These are phyloP conservation scores for Sarocladium kiliense DNA, from an alignment of 2,329 filamentous ascomycete genomes.

Conservation along the genomic window DNA sequence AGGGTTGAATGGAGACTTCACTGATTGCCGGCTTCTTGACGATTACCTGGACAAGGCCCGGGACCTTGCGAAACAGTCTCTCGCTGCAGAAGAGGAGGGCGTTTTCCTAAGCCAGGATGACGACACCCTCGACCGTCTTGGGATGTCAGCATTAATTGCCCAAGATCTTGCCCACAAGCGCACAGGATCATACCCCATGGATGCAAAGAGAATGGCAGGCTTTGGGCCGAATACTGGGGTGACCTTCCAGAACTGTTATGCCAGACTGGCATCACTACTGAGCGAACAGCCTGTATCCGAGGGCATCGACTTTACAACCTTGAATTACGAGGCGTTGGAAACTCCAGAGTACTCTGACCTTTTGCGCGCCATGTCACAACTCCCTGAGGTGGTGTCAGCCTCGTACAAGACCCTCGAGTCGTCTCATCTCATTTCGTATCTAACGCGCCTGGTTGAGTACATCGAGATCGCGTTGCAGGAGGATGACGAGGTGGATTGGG, in stretches of 20 bases:
- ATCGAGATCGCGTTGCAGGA: slow-evolving; percentile 40
- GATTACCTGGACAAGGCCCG: slow-evolving; percentile 16
- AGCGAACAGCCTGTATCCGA: not conserved
- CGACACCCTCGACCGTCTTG: slow-evolving; percentile 11
- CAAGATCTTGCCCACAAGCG: slow-evolving; percentile 23
- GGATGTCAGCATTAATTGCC: slow-evolving; percentile 14
- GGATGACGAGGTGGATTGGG: slow-evolving; percentile 33
- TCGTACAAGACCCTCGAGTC: slow-evolving; percentile 64
- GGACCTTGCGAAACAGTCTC: slow-evolving; percentile 1
- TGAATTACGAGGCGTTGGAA: slow-evolving; percentile 16
- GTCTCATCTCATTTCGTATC: slow-evolving; percentile 58
- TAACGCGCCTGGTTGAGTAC: slow-evolving; percentile 24
- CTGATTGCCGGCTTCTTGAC: slow-evolving; percentile 14
- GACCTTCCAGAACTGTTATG: slow-evolving; percentile 19
- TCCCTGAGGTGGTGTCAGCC: slow-evolving; percentile 59
- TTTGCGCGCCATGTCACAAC: slow-evolving; percentile 56
- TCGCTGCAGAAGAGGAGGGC: slow-evolving; percentile 13
- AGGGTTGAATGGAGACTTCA: slow-evolving; percentile 13
- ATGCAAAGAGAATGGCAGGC: slow-evolving; percentile 26
- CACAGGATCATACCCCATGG: slow-evolving; percentile 16
- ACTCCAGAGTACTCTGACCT: slow-evolving; percentile 18
- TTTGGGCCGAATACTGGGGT: slow-evolving; percentile 15
- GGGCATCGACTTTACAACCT: slow-evolving; percentile 12
- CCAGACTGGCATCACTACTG: slow-evolving; percentile 13
- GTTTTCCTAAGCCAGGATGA: slow-evolving; percentile 13